These are phyloP conservation scores for Pterocarpus santalinus DNA, from an alignment of 306 rosid genomes.

Conservation along the genomic window DNA sequence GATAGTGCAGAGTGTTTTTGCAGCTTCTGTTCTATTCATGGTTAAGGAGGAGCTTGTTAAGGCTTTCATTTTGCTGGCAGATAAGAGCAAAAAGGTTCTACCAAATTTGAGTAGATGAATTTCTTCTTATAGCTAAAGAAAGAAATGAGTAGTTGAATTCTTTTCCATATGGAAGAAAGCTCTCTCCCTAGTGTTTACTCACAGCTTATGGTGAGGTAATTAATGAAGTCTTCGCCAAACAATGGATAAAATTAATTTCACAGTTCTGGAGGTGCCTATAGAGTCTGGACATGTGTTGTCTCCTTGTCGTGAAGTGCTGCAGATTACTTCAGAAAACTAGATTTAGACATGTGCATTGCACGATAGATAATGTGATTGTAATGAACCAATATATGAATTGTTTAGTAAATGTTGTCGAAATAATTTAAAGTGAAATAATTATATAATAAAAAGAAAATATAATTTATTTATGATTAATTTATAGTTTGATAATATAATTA, in stretches of 20 bases:
- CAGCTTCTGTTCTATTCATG: constrained; percentile 87
- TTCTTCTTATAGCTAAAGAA: constrained; percentile 37
- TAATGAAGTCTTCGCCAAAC: constrained; percentile 12
- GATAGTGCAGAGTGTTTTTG: constrained; percentile 89
- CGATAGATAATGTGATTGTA: too few species aligned
- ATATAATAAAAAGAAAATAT: too few species aligned
- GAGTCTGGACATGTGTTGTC: too few species aligned
- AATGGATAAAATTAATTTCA: constrained; percentile 34
- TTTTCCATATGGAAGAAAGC: constrained; percentile 21
- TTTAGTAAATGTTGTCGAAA: too few species aligned
- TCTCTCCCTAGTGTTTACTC: constrained; percentile 9
- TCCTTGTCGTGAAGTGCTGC: neutral
- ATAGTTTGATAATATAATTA: too few species aligned
- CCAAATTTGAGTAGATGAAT: constrained; percentile 37
- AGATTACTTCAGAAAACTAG: neutral
- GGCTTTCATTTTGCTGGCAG: constrained; percentile 57
- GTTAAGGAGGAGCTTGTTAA: constrained; percentile 83
- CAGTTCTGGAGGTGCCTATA: neutral
- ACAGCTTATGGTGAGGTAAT: constrained; percentile 27
- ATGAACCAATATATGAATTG: too few species aligned
- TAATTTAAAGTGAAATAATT: too few species aligned
- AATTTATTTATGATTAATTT: too few species aligned
- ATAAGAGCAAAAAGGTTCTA: constrained; percentile 53
- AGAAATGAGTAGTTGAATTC: constrained; percentile 15
- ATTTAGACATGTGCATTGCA: neutral